Evolutionary conservation across 2,329 filamentous ascomycete species (phyloP).

Genomic region (Aspergillus jensenii): DNA sequence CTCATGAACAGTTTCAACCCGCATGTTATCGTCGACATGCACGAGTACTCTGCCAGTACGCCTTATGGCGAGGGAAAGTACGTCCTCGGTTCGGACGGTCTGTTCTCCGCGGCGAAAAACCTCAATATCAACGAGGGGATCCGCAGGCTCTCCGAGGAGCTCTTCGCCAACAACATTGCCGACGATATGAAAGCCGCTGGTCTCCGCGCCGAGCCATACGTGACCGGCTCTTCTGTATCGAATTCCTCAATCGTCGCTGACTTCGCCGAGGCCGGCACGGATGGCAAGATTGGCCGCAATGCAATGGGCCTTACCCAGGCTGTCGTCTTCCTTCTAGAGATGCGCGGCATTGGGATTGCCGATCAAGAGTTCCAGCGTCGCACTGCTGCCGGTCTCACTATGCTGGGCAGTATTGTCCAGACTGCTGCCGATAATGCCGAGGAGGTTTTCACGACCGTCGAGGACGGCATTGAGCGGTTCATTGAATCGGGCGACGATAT

Average conservation of each 20-base stretch:
- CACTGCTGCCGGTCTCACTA: conserved; percentile 1
- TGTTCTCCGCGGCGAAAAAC: conserved; percentile 8
- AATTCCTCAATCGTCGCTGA: neutral
- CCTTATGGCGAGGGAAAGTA: neutral
- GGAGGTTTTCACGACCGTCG: conserved; percentile 1
- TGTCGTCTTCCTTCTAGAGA: conserved; percentile 4
- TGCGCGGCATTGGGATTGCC: conserved; percentile 4
- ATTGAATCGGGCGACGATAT: neutral
- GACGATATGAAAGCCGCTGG: conserved; percentile 3
- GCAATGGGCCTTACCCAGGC: conserved; percentile 9
- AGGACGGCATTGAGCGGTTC: conserved; percentile 1
- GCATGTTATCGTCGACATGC: conserved; percentile 6
- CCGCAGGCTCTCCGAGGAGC: conserved; percentile 4
- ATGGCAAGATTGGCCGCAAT: conserved; percentile 5
- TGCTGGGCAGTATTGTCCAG: conserved; percentile 6
- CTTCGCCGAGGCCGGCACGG: conserved; percentile 8
- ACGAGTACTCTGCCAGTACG: neutral
- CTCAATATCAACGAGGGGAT: conserved; percentile 7
- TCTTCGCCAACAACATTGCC: conserved; percentile 6
- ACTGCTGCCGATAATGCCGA: conserved; percentile 2
- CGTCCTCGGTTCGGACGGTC: conserved; percentile 1
- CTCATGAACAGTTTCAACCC: conserved; percentile 1
- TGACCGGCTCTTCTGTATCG: conserved; percentile 1
- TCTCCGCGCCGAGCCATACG: conserved; percentile 7
- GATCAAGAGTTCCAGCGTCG: conserved; percentile 8